These are phyloP conservation scores for Ogataea parapolymorpha DNA, from an alignment of 805 yeast species.

Conservation along the genomic window DNA sequence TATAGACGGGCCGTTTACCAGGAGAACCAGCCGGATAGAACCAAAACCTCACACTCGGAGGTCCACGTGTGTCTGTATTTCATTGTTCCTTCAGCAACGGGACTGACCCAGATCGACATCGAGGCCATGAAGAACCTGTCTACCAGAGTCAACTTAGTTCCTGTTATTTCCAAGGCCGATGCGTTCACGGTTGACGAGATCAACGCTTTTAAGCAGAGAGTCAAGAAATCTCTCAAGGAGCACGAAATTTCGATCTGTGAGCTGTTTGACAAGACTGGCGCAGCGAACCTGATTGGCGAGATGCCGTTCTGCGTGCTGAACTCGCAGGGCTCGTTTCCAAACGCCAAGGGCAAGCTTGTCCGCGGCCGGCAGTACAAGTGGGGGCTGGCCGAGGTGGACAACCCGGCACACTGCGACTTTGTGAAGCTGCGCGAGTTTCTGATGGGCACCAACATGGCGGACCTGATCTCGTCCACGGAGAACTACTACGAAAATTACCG, in stretches of 20 bases:
- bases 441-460: constrained; percentile 70
- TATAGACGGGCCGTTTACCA: constrained; percentile 66
- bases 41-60: constrained; percentile 53
- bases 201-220: constrained; percentile 47
- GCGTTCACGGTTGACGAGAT: constrained; percentile 60
- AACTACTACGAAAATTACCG: constrained; percentile 73
- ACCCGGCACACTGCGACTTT: constrained; percentile 76
- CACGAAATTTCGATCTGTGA: constrained; percentile 62
- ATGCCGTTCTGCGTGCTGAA: constrained; percentile 76
- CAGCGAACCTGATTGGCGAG: constrained; percentile 34
- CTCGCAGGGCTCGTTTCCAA: constrained; percentile 48
- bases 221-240: constrained; percentile 47
- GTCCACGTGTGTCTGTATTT: constrained; percentile 87
- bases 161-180: constrained; percentile 80
- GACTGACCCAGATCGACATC: constrained; percentile 64
- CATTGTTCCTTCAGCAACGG: constrained; percentile 63
- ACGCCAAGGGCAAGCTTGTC: constrained; percentile 46
- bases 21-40: constrained; percentile 70
- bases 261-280: constrained; percentile 37
- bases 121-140: constrained; percentile 69
- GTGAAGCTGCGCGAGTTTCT: constrained; percentile 57
- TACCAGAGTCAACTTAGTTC: constrained; percentile 73
- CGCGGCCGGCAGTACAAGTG: constrained; percentile 78
- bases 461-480: constrained; percentile 73
- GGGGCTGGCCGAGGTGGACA: constrained; percentile 86